Evolutionary conservation across 2,329 filamentous ascomycete species (phyloP), one percentile per base, ranked within the genome.

Genomic region (Xylariomycetidae sp.): DNA sequence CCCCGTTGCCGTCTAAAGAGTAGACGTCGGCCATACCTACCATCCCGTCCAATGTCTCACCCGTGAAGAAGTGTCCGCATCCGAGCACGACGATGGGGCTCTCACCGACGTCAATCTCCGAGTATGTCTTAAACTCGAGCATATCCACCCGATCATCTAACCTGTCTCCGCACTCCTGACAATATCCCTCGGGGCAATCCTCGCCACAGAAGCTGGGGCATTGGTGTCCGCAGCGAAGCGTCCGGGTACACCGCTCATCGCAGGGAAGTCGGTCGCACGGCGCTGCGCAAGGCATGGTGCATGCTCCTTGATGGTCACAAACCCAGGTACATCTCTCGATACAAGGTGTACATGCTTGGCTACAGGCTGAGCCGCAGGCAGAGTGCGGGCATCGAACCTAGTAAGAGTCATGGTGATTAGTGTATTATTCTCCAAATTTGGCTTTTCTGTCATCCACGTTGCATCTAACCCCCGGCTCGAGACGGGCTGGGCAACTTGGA

Each of bases 221-320:
- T 49, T 65, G 72, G 51, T 85, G 80, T 1, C 74, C 74, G 47
- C 82, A 86, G 0, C 16, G n/a, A 4, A 86, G 53, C 0, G 37
- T 12, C 17, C 71, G 62, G 3, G 60, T 48, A 48, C 82, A 88
- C 6, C 81, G 64, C 44, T 66, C 54, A 2, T 70, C 72, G 50
- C 82, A 88, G 2, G 82, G 83, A 0, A 85, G 48, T 58, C 76
- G 71, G 42, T 83, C 64, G 50, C 82, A 88, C 0, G 82, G 81
- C 0, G 73, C 81, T 1, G 78, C 77, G 40, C 82, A 86, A 25
- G 59, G 61, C 55, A 62, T 59, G 6, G 51, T 48, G 40, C 67
- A 71, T n/a, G n/a, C n/a, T 25, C 45, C 58, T 22, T 57, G 49
- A 45, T 85, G 80, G 6, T 64, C 63, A 40, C 79, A 84, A 4